Base-by-base conservation (phyloP, 345 rosid species). In the Carallia brachiata region DNA sequence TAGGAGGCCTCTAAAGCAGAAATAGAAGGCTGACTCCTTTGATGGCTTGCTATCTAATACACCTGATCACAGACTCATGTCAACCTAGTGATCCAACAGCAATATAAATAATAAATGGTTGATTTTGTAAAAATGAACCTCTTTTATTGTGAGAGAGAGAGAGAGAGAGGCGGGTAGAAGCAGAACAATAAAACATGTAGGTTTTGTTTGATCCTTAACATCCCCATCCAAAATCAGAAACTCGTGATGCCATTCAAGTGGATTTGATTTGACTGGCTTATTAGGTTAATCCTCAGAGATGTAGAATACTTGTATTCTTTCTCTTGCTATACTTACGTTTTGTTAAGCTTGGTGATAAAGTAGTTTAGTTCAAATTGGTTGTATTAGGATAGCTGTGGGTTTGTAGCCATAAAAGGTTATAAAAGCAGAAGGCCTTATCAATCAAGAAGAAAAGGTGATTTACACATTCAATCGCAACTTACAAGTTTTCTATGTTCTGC, bases 61-160 rank as follows among this genome's bases (percentile, higher is more conserved):
- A 76, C 80, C 69, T 76, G 80, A 17, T 77, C 76, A 68, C 62
- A 72, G 58, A 77, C 50, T 60, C 18, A 71, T 53, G 58, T 77
- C 76, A 56, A 72, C 76, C 80, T 77, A 37, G 67, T 36, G 40
- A 67, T 54, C 5, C 34, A 59, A 52, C n/a, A 48, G 30, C 58
- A 65, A 44, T 9, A 16, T 44, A 18, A 70, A 63, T 36, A n/a
- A 34, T 16, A 16, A 65, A 30, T 36, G 7, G 23, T 2, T 30
- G 18, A 16, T 55, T 18, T 28, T 53, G 27, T 31, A 36, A 18
- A n/a, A 19, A 28, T 19, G 59, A 23, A 19, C 59, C 12, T n/a
- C 28, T 19, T 54, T 54, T 27, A 30, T 54, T 27, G 7, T 1
- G 34, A 32, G 34, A 32, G 34, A 32, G 34, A 32, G 23, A 32